phyloP scores from a whole-genome alignment of 129 eudicot genomes.

The Logfia minima region DNA sequence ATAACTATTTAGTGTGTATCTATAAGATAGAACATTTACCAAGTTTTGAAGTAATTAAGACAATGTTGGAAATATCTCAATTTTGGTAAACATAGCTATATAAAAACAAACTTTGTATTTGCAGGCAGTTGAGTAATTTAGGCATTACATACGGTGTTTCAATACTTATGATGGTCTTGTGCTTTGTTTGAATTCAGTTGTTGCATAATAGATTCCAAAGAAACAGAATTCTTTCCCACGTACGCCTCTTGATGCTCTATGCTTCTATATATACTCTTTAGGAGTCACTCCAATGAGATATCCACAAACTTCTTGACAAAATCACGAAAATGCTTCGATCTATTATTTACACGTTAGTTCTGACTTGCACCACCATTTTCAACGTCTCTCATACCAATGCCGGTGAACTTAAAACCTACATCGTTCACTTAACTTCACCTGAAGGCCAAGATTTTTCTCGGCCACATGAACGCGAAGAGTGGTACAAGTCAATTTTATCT shows the following conservation, averaged over 20 bases:
- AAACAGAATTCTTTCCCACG: background rate
- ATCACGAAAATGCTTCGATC: background rate
- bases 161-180: background rate
- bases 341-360: background rate
- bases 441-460: background rate
- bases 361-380: background rate
- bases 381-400: background rate
- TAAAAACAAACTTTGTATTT: background rate
- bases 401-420: conserved; percentile 34
- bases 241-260: background rate
- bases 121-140: background rate
- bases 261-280: background rate
- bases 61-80: background rate
- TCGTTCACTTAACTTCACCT: conserved; percentile 34
- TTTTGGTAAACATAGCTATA: background rate
- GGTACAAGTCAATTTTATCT: conserved; percentile 44
- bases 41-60: background rate
- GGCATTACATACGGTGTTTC: background rate
- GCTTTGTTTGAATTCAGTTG: background rate
- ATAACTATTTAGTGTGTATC: background rate
- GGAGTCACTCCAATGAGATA: background rate
- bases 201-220: background rate
- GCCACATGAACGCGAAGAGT: conserved; percentile 1
- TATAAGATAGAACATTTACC: background rate
- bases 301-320: background rate